These are phyloP conservation scores for Oropetium thomaeum DNA, from an alignment of 176 grass and related monocot species.

Conservation along the genomic window DNA sequence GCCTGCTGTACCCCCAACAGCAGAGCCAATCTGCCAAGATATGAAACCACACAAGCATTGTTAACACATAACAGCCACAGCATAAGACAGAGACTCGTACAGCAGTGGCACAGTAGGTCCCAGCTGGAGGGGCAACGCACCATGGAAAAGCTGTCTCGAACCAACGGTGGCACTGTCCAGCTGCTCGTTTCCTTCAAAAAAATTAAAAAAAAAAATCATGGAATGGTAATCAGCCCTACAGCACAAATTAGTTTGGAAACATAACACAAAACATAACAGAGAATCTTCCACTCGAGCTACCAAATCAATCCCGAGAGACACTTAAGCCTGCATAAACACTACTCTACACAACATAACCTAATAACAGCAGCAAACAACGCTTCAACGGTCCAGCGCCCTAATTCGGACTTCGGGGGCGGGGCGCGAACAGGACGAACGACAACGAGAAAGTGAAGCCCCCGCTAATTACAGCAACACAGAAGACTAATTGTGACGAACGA, in stretches of 20 bases:
- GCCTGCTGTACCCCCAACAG: conserved; percentile 78
- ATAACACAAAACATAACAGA: neutral
- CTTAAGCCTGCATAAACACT: neutral
- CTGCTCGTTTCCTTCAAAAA: conserved; percentile 70
- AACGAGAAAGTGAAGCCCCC: neutral
- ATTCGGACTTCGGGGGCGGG: neutral
- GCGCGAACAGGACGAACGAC: neutral
- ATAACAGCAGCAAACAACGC: neutral
- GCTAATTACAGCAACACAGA: neutral
- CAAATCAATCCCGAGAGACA: neutral
- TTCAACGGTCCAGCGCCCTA: neutral
- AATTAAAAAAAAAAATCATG: conserved; percentile 34
- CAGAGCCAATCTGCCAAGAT: conserved; percentile 72
- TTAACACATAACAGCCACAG: neutral
- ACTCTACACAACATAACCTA: neutral
- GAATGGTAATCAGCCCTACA: neutral
- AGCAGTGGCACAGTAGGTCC: neutral
- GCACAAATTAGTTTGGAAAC: neutral
- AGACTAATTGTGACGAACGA: neutral
- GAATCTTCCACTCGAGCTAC: neutral
- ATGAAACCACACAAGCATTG: neutral
- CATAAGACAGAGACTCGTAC: neutral
- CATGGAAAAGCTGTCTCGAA: conserved; percentile 93
- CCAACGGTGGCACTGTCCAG: conserved; percentile 60
- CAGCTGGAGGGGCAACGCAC: conserved; percentile 24